Evolutionary conservation across 495 filamentous ascomycete species (phyloP).

Genomic region (Aspergillus cavernicola): DNA sequence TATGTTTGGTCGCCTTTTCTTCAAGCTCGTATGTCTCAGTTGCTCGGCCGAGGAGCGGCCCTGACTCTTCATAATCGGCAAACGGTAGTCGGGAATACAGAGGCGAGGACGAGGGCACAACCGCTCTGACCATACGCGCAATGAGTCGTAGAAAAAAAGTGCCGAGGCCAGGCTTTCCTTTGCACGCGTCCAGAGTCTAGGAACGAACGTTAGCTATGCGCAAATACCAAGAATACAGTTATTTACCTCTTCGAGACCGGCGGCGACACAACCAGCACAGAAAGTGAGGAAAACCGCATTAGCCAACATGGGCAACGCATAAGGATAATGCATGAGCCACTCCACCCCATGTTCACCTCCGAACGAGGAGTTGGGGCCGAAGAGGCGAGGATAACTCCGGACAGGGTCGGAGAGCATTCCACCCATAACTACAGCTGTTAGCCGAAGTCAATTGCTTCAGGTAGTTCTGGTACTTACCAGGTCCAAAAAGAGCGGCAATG

Average conservation of each 20-base stretch:
- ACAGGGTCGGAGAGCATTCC: constrained; percentile 74
- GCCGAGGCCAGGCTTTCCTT: constrained; percentile 42
- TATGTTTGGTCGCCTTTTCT: constrained; percentile 32
- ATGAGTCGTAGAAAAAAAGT: constrained; percentile 30
- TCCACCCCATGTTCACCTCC: constrained; percentile 51
- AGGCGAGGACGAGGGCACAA: constrained; percentile 34
- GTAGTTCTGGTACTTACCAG: constrained; percentile 37
- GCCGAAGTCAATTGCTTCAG: neutral
- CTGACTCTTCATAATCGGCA: constrained; percentile 36
- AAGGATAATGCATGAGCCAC: constrained; percentile 68
- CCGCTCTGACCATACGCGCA: constrained; percentile 23
- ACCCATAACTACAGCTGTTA: constrained; percentile 50
- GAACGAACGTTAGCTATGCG: neutral
- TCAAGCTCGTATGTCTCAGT: constrained; percentile 41
- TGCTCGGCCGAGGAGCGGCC: constrained; percentile 27
- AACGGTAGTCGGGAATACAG: constrained; percentile 35
- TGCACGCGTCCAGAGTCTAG: constrained; percentile 41
- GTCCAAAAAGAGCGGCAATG: constrained; percentile 73
- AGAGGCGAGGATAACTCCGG: constrained; percentile 60
- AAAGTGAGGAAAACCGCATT: constrained; percentile 62
- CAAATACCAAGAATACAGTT: neutral
- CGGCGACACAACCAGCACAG: constrained; percentile 53
- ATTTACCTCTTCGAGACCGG: constrained; percentile 67
- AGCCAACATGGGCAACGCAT: constrained; percentile 71
- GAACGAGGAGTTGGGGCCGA: constrained; percentile 53